phyloP scores from a whole-genome alignment of 2,329 filamentous ascomycete species.

The Dactylonectria macrodidyma region DNA sequence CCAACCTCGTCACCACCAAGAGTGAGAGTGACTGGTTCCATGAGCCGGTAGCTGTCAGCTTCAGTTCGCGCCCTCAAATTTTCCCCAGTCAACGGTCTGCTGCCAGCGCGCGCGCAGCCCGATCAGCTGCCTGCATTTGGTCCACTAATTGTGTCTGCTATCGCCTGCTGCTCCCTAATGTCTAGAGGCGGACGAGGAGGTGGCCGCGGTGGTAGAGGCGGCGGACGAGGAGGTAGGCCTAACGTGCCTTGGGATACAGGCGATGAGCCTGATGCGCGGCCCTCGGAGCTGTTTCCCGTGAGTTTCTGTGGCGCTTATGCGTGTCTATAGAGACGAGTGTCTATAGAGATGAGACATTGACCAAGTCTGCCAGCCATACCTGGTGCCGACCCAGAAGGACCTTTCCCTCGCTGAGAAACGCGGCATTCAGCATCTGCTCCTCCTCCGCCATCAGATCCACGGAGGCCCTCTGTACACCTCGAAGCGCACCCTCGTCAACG shows the following conservation, averaged over 20 bases:
- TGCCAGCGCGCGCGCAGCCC: constrained; percentile 7
- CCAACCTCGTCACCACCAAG: constrained; percentile 14
- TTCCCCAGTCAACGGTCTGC: not conserved
- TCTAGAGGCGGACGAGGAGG: constrained; percentile 68
- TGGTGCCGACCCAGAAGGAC: constrained; percentile 61
- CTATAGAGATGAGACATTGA: not conserved
- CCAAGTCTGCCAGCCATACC: constrained; percentile 60
- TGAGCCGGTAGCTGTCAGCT: not conserved
- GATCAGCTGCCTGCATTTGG: not conserved
- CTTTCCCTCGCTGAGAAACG: constrained; percentile 62
- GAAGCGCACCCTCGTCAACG: constrained; percentile 59
- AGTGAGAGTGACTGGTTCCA: not conserved
- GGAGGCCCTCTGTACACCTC: constrained; percentile 70
- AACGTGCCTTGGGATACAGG: constrained; percentile 67
- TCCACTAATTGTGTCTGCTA: constrained; percentile 6
- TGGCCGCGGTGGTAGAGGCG: constrained; percentile 65
- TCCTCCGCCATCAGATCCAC: constrained; percentile 71
- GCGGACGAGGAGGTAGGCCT: constrained; percentile 61
- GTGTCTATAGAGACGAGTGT: not conserved
- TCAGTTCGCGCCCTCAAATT: not conserved
- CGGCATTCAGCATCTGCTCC: constrained; percentile 66
- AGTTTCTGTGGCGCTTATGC: constrained; percentile 33
- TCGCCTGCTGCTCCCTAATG: constrained; percentile 53
- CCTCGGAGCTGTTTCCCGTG: constrained; percentile 73
- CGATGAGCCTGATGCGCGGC: constrained; percentile 70